Percentiles rank a stretch among this genome's conserved stretches.
These are phyloP conservation scores for Penstemon eatonii DNA, from an alignment of 257 asterid genomes.

Conservation along the genomic window DNA sequence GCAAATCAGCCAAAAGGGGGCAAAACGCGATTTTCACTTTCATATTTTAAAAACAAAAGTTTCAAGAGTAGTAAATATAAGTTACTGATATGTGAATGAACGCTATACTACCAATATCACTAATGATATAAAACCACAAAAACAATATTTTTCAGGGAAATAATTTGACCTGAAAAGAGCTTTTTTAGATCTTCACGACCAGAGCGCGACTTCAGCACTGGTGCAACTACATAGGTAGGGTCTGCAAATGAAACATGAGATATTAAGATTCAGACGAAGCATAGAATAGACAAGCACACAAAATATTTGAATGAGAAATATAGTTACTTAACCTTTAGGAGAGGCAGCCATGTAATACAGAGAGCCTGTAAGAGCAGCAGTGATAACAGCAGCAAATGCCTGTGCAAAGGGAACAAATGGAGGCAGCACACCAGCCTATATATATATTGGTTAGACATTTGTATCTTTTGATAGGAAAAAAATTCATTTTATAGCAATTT, in stretches of 20 bases:
- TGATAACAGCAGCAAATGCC: conserved; percentile 89
- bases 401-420: conserved; percentile 96
- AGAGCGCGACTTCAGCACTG: conserved; percentile 71
- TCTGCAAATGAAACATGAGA: conserved; percentile 44
- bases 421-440: conserved; percentile 87
- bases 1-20: too few species aligned
- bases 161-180: conserved; percentile 76
- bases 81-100: too few species aligned
- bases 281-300: background rate
- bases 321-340: conserved; percentile 62
- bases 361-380: conserved; percentile 91
- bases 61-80: too few species aligned
- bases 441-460: background rate
- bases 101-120: too few species aligned
- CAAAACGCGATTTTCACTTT: too few species aligned
- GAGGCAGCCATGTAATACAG: conserved; percentile 87
- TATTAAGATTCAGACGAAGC: background rate
- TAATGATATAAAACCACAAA: background rate
- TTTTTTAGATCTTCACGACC: conserved; percentile 81
- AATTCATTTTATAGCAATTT: too few species aligned
- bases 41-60: too few species aligned
- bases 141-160: background rate
- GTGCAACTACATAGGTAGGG: conserved; percentile 84
- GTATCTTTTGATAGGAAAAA: too few species aligned
- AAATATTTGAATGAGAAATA: background rate